phyloP scores from a whole-genome alignment of 495 filamentous ascomycete genomes.

The Elaphomyces granulatus region DNA sequence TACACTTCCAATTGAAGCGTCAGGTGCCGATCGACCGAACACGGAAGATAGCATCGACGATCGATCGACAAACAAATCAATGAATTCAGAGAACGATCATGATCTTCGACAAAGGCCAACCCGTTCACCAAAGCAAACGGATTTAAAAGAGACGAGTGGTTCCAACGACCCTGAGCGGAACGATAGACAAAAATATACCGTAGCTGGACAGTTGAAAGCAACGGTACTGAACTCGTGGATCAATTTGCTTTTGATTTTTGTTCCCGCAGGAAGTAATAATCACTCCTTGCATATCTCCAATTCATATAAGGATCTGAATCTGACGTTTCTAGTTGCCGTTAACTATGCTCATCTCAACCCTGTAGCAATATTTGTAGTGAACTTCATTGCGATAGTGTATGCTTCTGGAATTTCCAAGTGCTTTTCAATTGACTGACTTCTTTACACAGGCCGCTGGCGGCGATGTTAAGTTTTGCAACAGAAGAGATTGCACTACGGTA shows the following conservation, averaged over 20 bases:
- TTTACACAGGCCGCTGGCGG: slow-evolving; percentile 31
- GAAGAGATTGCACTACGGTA: slow-evolving; percentile 39
- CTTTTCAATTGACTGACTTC: slow-evolving; percentile 1
- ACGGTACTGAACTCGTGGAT: slow-evolving; percentile 71
- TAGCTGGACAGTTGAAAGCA: slow-evolving; percentile 52
- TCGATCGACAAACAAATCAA: slow-evolving; percentile 12
- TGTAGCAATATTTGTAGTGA: slow-evolving; percentile 62
- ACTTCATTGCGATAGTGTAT: slow-evolving; percentile 74
- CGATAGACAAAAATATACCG: slow-evolving; percentile 43
- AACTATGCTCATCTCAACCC: slow-evolving; percentile 43
- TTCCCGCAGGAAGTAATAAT: slow-evolving; percentile 46
- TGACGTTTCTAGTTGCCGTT: slow-evolving; percentile 44
- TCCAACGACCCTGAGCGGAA: slow-evolving; percentile 3
- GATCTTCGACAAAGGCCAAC: slow-evolving; percentile 19
- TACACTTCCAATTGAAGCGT: slow-evolving; percentile 19
- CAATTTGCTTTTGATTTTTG: slow-evolving; percentile 67
- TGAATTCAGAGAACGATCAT: slow-evolving; percentile 6
- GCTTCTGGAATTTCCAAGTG: slow-evolving; percentile 3
- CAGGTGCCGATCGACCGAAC: slow-evolving; percentile 11
- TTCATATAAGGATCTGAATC: no score
- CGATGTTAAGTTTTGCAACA: slow-evolving; percentile 41
- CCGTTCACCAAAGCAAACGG: slow-evolving; percentile 8
- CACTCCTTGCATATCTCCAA: slow-evolving; percentile 8
- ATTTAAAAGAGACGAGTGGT: neutral
- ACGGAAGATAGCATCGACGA: slow-evolving; percentile 5